phyloP scores from a whole-genome alignment of 1,284 basidiomycete species.

The Psilocybe mexicana region DNA sequence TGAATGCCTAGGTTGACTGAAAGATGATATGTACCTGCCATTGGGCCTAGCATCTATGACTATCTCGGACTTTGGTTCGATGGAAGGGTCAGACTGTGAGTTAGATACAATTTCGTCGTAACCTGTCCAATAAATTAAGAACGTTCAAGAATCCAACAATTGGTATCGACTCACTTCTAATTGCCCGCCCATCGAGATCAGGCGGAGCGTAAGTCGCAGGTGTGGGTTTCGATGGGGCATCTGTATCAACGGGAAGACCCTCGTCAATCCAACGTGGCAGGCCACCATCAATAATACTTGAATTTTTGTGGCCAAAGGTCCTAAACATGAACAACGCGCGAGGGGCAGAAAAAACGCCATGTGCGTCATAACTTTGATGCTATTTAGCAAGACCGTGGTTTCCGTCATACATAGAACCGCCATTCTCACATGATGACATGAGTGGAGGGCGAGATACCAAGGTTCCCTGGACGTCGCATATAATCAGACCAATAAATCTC shows the following conservation, averaged over 20 bases:
- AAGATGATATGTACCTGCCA: conserved; percentile 54
- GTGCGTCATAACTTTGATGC: conserved; percentile 73
- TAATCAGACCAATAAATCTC: neutral
- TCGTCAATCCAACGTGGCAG: conserved; percentile 83
- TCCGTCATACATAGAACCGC: neutral
- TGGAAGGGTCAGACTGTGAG: conserved; percentile 47
- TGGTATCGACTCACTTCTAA: conserved; percentile 58
- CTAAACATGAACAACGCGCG: conserved; percentile 92
- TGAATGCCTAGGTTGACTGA: neutral
- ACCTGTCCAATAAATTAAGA: conserved; percentile 42
- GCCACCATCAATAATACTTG: conserved; percentile 88
- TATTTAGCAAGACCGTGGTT: conserved; percentile 9
- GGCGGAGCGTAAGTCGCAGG: conserved; percentile 56
- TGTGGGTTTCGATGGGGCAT: conserved; percentile 31
- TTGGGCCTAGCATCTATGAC: conserved; percentile 87
- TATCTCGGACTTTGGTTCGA: conserved; percentile 55
- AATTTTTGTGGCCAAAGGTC: conserved; percentile 82
- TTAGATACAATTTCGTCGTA: conserved; percentile 87
- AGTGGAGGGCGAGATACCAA: conserved; percentile 75
- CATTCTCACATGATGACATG: conserved; percentile 79
- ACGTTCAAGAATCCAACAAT: conserved; percentile 7
- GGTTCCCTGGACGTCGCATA: conserved; percentile 45
- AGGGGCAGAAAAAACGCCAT: conserved; percentile 88
- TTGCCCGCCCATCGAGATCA: conserved; percentile 43
- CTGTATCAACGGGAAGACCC: conserved; percentile 63